Evolutionary conservation across 148 eudicot species (phyloP).

Genomic region (Talinum fruticosum): DNA sequence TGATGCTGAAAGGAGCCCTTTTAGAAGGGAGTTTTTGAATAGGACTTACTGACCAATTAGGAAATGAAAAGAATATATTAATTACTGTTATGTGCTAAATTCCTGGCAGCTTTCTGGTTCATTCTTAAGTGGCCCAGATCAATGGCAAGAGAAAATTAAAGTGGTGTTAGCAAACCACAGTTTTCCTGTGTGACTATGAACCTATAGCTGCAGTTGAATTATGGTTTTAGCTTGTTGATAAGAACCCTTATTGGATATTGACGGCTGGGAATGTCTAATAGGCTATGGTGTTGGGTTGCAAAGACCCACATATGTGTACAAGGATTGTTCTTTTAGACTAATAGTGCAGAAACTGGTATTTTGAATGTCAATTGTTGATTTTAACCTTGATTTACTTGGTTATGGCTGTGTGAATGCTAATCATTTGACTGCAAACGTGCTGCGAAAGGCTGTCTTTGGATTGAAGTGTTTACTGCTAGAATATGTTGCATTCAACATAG

Average conservation of each 20-base stretch:
- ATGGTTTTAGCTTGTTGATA: background rate
- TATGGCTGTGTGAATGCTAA: background rate
- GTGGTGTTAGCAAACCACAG: background rate
- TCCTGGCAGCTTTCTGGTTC: background rate
- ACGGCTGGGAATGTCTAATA: background rate
- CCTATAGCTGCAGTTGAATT: background rate
- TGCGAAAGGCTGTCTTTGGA: background rate
- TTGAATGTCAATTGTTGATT: background rate
- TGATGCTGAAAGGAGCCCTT: slow-evolving; percentile 14
- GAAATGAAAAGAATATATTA: no score
- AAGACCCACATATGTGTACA: background rate
- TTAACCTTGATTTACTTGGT: background rate
- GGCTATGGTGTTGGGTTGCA: background rate
- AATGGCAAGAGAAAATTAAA: background rate
- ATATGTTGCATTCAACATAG: background rate
- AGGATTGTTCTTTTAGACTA: background rate
- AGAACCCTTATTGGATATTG: background rate
- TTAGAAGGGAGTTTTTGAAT: background rate
- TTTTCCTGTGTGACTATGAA: background rate
- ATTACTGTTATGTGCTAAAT: no score
- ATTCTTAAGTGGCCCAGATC: background rate
- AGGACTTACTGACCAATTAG: background rate
- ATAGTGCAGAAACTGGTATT: background rate
- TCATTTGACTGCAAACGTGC: background rate
- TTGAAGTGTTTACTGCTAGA: background rate